Evolutionary conservation across 352 stramenopile genomes (phyloP).

Genomic region (Pythium volutum): DNA sequence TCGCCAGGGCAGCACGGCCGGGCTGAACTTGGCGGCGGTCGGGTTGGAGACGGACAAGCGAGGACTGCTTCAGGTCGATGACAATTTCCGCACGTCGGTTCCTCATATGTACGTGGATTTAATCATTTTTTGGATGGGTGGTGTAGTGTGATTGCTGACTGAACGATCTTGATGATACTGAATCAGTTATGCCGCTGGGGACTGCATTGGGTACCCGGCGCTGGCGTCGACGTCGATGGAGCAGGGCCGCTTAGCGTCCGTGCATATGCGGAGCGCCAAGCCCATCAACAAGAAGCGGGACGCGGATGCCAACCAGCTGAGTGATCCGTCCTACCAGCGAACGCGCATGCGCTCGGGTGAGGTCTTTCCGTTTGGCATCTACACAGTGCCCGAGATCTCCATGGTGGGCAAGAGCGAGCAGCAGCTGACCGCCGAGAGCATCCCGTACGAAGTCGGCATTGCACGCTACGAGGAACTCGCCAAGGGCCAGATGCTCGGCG

Average conservation of each 20-base stretch:
- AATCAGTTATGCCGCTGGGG: constrained; percentile 81
- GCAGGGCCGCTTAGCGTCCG: constrained; percentile 80
- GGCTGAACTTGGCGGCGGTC: constrained; percentile 75
- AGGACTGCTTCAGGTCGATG: constrained; percentile 81
- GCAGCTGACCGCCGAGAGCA: constrained; percentile 71
- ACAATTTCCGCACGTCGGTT: constrained; percentile 86
- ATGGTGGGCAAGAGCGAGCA: constrained; percentile 90
- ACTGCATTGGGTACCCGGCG: constrained; percentile 88
- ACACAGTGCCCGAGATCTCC: constrained; percentile 86
- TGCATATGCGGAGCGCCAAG: constrained; percentile 82
- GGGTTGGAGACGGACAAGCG: constrained; percentile 79
- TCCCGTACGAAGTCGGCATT: constrained; percentile 76
- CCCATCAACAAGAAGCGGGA: constrained; percentile 55
- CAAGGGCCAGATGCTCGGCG: constrained; percentile 84
- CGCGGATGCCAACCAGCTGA: constrained; percentile 39
- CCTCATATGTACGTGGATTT: constrained; percentile 73
- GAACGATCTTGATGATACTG: neutral
- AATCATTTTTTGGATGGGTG: neutral
- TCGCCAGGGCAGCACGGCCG: constrained; percentile 86
- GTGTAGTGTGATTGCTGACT: neutral
- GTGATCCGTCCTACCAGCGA: constrained; percentile 62
- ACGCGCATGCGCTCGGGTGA: constrained; percentile 85
- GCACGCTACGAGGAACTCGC: constrained; percentile 82
- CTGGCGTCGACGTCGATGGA: constrained; percentile 91
- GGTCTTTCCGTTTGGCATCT: constrained; percentile 87